phyloP scores from a whole-genome alignment of 2,329 filamentous ascomycete genomes.

The Aspergillus piperis region DNA sequence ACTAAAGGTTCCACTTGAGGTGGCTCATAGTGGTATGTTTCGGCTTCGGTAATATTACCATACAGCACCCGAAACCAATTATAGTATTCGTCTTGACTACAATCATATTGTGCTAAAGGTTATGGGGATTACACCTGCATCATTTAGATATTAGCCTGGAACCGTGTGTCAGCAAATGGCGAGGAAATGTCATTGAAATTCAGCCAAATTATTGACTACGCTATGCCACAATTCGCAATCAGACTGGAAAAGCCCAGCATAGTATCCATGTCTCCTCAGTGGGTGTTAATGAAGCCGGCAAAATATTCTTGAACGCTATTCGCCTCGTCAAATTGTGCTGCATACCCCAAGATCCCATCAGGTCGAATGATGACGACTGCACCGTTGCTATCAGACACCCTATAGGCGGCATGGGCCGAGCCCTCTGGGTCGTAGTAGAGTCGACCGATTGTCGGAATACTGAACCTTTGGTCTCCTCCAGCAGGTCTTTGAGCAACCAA shows the following conservation, averaged over 20 bases:
- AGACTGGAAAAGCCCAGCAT: too few relatives aligned
- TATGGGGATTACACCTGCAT: too few relatives aligned
- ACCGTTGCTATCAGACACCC: constrained; percentile 1
- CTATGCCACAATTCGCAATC: too few relatives aligned
- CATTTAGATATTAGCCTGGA: too few relatives aligned
- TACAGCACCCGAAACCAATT: neutral
- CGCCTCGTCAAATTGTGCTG: neutral
- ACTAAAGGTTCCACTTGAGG: neutral
- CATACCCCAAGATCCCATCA: constrained; percentile 9
- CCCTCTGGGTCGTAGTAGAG: constrained; percentile 11
- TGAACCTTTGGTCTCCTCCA: constrained; percentile 6
- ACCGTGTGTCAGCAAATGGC: too few relatives aligned
- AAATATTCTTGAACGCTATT: neutral
- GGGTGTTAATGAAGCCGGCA: neutral
- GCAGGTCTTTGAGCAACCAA: constrained; percentile 1
- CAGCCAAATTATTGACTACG: fast-evolving
- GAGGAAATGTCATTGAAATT: too few relatives aligned
- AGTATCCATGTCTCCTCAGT: neutral
- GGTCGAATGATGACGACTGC: constrained; percentile 7
- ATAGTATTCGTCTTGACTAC: too few relatives aligned
- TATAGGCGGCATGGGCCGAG: constrained; percentile 11
- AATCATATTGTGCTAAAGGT: too few relatives aligned
- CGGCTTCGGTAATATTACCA: neutral
- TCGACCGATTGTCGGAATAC: constrained; percentile 2
- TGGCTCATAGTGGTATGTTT: neutral